These are phyloP conservation scores for Neonectria hederae DNA, from an alignment of 2,329 filamentous ascomycete species.

Conservation along the genomic window DNA sequence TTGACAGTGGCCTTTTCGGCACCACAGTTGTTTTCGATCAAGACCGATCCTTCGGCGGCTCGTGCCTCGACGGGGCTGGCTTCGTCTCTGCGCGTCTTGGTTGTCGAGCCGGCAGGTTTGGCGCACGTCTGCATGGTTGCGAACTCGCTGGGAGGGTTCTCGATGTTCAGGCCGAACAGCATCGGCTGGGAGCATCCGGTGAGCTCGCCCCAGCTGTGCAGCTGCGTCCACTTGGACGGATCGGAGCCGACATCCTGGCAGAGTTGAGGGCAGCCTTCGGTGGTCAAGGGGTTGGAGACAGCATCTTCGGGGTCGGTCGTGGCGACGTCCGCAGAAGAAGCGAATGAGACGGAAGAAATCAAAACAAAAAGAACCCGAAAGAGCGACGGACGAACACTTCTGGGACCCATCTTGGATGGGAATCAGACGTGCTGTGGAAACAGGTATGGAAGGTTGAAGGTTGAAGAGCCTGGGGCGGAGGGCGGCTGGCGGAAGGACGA, in stretches of 20 bases:
- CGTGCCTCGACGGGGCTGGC: constrained; percentile 22
- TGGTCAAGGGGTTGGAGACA: constrained; percentile 36
- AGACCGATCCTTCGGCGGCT: constrained; percentile 26
- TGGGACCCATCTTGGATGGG: constrained; percentile 31
- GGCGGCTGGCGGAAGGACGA: not conserved
- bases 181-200: constrained; percentile 28
- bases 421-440: not conserved
- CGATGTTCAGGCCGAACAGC: constrained; percentile 36
- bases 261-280: constrained; percentile 35
- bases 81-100: constrained; percentile 23
- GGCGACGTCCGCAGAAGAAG: constrained; percentile 14
- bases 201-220: constrained; percentile 37
- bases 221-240: constrained; percentile 38
- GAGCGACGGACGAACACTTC: constrained; percentile 33
- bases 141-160: constrained; percentile 36
- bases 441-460: not conserved
- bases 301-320: constrained; percentile 36
- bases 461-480: constrained; percentile 1
- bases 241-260: constrained; percentile 34
- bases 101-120: constrained; percentile 13
- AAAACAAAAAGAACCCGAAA: constrained; percentile 31
- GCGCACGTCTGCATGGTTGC: constrained; percentile 38
- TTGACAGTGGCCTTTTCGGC: constrained; percentile 33
- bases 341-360: constrained; percentile 27
- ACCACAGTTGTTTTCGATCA: constrained; percentile 34